Evolutionary conservation across 768 basidiomycete species (phyloP), one percentile per base, ranked within the genome.

Genomic region (Tricholoma saponaceum): DNA sequence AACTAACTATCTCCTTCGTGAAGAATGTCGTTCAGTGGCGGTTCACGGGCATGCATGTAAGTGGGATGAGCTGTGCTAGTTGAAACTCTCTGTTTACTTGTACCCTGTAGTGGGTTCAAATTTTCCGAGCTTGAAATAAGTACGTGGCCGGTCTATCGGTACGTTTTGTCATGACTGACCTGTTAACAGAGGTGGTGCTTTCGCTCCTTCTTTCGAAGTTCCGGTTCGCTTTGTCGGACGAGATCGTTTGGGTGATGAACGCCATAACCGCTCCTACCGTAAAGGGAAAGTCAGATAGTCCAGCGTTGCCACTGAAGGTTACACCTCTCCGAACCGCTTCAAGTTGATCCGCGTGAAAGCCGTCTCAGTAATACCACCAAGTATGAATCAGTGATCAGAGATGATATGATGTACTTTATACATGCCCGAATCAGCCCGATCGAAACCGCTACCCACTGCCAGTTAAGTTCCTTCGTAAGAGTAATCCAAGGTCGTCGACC

Each of bases 71-170:
- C 2, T 25, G 20, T 33, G 13, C 14, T 46, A 26, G 14, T 47
- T 23, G 39, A n/a, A 20, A 43, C 5, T 6, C 41, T 43, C 23
- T 37, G 26, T 51, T 6, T 49, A 20, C n/a, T 23, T 20, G 25
- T 33, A 35, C 46, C 35, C 37, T 2, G 18, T 56, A 79, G 78
- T 30, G 81, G 80, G 0, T 81, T 81, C 71, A 81, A 82, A 62
- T 81, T 83, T 68, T 75, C 80, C 3, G 75, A 82, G 58, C 68
- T 83, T 8, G 80, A 82, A 63, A 80, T 80, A 69, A 81, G 80
- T 82, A 41, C n/a, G 57, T 37, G 18, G 32, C 20, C 39, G 4
- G 7, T 13, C 39, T 6, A 23, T 25, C 18, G 6, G 13, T 44
- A 25, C 8, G 35, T 37, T 39, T 37, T 37, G 14, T 16, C 35